Base-by-base conservation (phyloP, 768 basidiomycete species). In the Lentinula sp. region DNA sequence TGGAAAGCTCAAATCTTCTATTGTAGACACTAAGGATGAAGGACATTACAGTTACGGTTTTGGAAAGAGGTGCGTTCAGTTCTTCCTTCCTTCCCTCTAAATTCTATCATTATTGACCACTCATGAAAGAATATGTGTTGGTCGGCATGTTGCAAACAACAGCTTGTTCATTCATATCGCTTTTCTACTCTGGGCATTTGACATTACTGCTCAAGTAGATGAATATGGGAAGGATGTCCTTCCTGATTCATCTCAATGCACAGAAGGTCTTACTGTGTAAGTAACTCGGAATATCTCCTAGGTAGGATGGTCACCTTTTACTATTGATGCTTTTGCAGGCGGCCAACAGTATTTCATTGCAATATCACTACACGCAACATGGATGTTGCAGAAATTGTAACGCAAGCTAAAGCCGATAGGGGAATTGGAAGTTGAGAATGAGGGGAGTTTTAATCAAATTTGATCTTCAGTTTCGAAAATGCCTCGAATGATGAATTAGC, bases 121-220 rank as follows among this genome's bases (percentile, higher is more conserved):
- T 52, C 7, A 52, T 48, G 18, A 28, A 52, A 52, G 50, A 35
- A 52, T 68, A 6, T 74, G 73, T 52, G 62, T 66, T 15, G 73
- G 73, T 23, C 58, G 64, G 39, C 64, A 73, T 59, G 61, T 73
- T 15, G 73, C 72, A 12, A 71, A 71, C 55, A 57, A 68, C 12
- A 64, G 68, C 33, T 20, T 73, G 49, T 74, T 73, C 53, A 70
- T 74, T 51, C 61, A 67, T 46, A 65, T 71, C 32, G 73, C 73
- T 28, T 55, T 59, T 42, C 53, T 68, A n/a, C 65, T 74, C 16
- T 72, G 72, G 72, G 48, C 59, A 51, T 50, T 60, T 6, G 41
- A 50, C 18, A 50, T 60, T 39, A 10, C 15, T 36, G 39, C 48
- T 4, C 16, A 35, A 36, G 50, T 20, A 28, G 59, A 48, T 32